Percentiles rank a stretch among this genome's conserved stretches.
phyloP scores from a whole-genome alignment of 2,329 filamentous ascomycete genomes.

The Penicillium hordei region DNA sequence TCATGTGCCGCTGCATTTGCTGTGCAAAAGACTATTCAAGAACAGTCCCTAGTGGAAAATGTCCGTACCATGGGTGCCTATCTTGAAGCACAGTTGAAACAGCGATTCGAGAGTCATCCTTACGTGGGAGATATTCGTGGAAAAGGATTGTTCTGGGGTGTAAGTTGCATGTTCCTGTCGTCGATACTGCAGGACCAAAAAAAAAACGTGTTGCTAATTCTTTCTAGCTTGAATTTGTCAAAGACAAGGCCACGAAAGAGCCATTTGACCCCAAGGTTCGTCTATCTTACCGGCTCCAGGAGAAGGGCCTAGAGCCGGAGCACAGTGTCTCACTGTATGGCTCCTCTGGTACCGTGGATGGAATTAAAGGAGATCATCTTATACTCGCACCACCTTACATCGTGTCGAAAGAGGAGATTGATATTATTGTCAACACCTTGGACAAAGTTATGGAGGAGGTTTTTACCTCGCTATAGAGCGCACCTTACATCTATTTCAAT shows the following conservation, averaged over 20 bases:
- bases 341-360: constrained; percentile 61
- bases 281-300: constrained; percentile 53
- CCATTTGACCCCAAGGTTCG: constrained; percentile 50
- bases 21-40: constrained; percentile 59
- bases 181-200: not conserved
- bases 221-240: constrained; percentile 56
- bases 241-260: constrained; percentile 54
- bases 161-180: constrained; percentile 37
- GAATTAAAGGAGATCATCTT: constrained; percentile 65
- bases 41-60: constrained; percentile 60
- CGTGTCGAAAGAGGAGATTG: constrained; percentile 57
- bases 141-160: constrained; percentile 59
- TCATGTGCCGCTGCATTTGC: constrained; percentile 60
- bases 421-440: constrained; percentile 55
- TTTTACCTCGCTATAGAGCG: constrained; percentile 32
- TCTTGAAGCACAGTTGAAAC: constrained; percentile 45
- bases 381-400: constrained; percentile 70
- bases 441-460: constrained; percentile 54
- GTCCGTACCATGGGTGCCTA: constrained; percentile 54
- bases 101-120: constrained; percentile 46
- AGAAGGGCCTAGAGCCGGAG: constrained; percentile 47
- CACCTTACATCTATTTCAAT: too few relatives aligned
- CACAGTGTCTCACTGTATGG: constrained; percentile 63
- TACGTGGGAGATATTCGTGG: constrained; percentile 61
- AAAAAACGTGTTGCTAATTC: not conserved